phyloP scores from a whole-genome alignment of 202 grass and related monocot genomes.

The Zoysia matrella region DNA sequence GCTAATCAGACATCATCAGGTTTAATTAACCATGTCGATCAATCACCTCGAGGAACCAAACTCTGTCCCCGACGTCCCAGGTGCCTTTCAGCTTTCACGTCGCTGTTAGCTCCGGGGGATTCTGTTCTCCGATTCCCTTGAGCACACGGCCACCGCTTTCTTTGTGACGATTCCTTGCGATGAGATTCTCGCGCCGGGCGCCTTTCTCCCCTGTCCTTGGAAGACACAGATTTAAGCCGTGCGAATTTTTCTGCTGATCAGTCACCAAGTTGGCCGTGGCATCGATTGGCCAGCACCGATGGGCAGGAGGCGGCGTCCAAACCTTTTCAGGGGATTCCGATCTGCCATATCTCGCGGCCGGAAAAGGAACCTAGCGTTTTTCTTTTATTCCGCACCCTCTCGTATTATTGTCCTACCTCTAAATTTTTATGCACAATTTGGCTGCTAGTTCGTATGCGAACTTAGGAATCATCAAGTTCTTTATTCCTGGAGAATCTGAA shows the following conservation, averaged over 20 bases:
- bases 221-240: not conserved
- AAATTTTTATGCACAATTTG: not conserved
- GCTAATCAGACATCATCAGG: not conserved
- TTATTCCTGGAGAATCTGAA: too few relatives aligned
- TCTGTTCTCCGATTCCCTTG: conserved; percentile 1
- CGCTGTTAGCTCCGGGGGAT: not conserved
- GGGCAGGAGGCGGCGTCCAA: not conserved
- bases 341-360: conserved; percentile 11
- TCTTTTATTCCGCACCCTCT: not conserved
- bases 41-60: not conserved
- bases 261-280: conserved; percentile 16
- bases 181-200: not conserved
- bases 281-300: not conserved
- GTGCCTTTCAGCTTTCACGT: conserved; percentile 31
- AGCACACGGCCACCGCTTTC: not conserved
- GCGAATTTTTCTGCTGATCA: not conserved
- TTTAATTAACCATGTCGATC: not conserved
- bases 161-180: conserved; percentile 9
- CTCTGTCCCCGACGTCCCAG: not conserved
- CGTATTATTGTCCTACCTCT: not conserved
- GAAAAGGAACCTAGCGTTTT: not conserved
- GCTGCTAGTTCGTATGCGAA: not conserved
- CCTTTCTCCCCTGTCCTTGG: conserved; percentile 19
- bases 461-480: too few relatives aligned
- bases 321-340: conserved; percentile 13